Conservation (phyloP, 331 rosid species). For the Cydonia oblonga region DNA sequence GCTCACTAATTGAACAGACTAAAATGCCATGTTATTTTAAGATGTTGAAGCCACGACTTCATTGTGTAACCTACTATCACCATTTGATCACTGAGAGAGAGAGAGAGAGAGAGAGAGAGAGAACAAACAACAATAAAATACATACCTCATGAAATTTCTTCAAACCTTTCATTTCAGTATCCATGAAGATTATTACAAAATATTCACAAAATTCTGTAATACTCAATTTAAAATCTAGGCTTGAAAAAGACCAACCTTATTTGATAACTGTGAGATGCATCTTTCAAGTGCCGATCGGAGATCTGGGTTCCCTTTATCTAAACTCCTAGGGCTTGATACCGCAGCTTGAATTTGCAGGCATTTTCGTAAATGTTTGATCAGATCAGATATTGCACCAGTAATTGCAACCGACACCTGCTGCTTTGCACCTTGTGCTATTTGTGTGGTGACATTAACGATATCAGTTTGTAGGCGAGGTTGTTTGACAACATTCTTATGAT, state of each 20-base stretch:
- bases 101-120: background rate
- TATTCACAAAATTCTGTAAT: background rate
- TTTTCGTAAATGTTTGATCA: conserved; percentile 71
- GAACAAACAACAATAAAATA: too few species aligned
- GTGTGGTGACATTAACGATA: conserved; percentile 46
- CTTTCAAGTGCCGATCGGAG: conserved; percentile 59
- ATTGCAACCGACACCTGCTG: conserved; percentile 51
- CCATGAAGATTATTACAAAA: background rate
- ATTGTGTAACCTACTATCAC: background rate
- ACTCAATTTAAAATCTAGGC: background rate
- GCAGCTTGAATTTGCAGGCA: conserved; percentile 57
- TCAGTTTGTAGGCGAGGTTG: conserved; percentile 56
- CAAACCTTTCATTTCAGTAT: background rate
- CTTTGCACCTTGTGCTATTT: conserved; percentile 63
- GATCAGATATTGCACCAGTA: conserved; percentile 64
- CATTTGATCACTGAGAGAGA: background rate
- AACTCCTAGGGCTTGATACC: conserved; percentile 34
- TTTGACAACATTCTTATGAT: conserved; percentile 74
- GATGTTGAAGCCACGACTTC: background rate
- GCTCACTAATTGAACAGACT: background rate
- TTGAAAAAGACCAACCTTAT: conserved; percentile 41
- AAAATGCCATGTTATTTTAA: background rate
- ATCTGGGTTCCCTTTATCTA: conserved; percentile 39
- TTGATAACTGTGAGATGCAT: conserved; percentile 60
- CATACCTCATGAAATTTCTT: background rate